These are phyloP conservation scores for Phialophora verrucosa DNA, from an alignment of 2,329 filamentous ascomycete genomes.

Conservation along the genomic window DNA sequence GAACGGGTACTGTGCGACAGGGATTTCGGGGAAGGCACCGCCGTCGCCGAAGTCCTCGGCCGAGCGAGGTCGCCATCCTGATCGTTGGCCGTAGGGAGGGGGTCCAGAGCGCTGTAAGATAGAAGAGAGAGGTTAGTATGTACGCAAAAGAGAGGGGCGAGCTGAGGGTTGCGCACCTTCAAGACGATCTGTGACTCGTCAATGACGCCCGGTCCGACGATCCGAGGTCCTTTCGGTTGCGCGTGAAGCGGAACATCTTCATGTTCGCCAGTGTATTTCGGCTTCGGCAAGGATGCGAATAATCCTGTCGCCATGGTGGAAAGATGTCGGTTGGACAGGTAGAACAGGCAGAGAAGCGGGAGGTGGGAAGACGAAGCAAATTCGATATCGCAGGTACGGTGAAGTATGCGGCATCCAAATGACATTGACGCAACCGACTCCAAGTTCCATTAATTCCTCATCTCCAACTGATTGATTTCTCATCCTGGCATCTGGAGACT, in stretches of 20 bases:
- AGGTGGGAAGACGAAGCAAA: background rate
- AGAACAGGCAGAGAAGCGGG: background rate
- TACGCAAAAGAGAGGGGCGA: background rate
- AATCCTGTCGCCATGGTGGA: slow-evolving; percentile 65
- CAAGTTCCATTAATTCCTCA: background rate
- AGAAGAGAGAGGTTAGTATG: slow-evolving; percentile 13
- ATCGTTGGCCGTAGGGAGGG: slow-evolving; percentile 83
- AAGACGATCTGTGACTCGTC: slow-evolving; percentile 86
- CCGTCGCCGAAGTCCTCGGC: slow-evolving; percentile 95
- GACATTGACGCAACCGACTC: slow-evolving; percentile 15
- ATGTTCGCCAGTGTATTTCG: slow-evolving; percentile 87
- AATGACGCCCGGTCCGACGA: slow-evolving; percentile 78
- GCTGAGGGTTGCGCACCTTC: slow-evolving; percentile 56
- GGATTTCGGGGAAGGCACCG: slow-evolving; percentile 92
- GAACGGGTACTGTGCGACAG: slow-evolving; percentile 91
- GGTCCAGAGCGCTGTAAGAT: slow-evolving; percentile 72
- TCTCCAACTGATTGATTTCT: slow-evolving; percentile 27
- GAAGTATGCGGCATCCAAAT: slow-evolving; percentile 1
- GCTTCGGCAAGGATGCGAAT: slow-evolving; percentile 80
- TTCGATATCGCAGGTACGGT: slow-evolving; percentile 6
- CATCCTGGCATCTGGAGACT: slow-evolving; percentile 10
- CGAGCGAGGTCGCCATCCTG: slow-evolving; percentile 86
- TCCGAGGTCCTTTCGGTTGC: slow-evolving; percentile 78
- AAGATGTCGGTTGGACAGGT: background rate
- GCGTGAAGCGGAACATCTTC: slow-evolving; percentile 76